These are phyloP conservation scores for Ricinus communis DNA, from an alignment of 345 rosid species.

Conservation along the genomic window DNA sequence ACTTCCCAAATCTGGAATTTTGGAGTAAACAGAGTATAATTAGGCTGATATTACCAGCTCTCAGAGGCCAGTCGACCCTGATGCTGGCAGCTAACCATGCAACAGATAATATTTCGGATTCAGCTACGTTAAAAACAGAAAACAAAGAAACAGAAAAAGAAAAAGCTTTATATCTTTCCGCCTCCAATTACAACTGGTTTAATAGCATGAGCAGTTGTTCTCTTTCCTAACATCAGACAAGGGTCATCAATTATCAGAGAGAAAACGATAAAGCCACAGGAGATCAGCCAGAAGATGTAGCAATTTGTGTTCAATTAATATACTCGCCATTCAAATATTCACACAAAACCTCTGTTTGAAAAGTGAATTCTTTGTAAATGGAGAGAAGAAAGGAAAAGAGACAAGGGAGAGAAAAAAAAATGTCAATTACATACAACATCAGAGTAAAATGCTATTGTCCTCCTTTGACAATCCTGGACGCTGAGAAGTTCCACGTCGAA, in stretches of 20 bases:
- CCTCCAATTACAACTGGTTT: too few relatives aligned
- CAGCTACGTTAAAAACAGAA: background rate
- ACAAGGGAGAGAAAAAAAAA: background rate
- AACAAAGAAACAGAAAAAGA: background rate
- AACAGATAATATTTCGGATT: too few relatives aligned
- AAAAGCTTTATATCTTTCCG: background rate
- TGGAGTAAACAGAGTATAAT: too few relatives aligned
- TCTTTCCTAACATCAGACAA: background rate
- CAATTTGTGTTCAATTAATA: background rate
- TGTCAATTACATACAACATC: slow-evolving; percentile 79
- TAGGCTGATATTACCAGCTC: too few relatives aligned
- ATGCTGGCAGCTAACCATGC: too few relatives aligned
- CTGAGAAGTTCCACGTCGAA: slow-evolving; percentile 82
- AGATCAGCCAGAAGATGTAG: background rate
- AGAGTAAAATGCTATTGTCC: slow-evolving; percentile 92
- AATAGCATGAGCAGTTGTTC: background rate
- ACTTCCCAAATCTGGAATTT: too few relatives aligned
- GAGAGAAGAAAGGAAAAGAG: background rate
- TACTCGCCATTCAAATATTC: background rate
- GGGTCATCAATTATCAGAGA: background rate
- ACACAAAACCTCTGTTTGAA: background rate
- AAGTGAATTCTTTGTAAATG: background rate
- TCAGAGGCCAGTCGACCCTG: too few relatives aligned
- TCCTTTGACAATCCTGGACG: slow-evolving; percentile 71
- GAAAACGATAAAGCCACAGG: background rate